Evolutionary conservation across 306 rosid species (phyloP).

Genomic region (Vigna trinervia): DNA sequence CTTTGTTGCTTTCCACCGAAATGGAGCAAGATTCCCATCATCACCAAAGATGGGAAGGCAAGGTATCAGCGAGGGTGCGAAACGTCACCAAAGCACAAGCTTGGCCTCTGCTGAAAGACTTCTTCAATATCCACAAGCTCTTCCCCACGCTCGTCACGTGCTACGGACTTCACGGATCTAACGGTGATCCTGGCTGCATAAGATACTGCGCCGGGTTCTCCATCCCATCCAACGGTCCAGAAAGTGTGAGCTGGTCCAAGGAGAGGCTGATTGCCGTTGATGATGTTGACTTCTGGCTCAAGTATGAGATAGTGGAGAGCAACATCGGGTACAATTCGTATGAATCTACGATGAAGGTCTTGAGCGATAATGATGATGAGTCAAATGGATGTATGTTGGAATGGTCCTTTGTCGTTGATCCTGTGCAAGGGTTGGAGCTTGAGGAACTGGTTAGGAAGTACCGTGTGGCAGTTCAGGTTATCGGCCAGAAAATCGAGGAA

Average conservation of each 20-base stretch:
- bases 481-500: slow-evolving; percentile 56
- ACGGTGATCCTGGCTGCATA: slow-evolving; percentile 65
- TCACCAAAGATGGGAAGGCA: slow-evolving; percentile 56
- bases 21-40: slow-evolving; percentile 21
- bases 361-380: not conserved
- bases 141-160: slow-evolving; percentile 58
- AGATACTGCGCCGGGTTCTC: slow-evolving; percentile 63
- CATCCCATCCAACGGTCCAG: slow-evolving; percentile 47
- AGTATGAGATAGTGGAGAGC: slow-evolving; percentile 62
- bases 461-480: slow-evolving; percentile 43
- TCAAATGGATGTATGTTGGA: slow-evolving; percentile 53
- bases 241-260: slow-evolving; percentile 56
- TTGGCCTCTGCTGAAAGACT: slow-evolving; percentile 64
- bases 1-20: not conserved
- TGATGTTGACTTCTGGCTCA: slow-evolving; percentile 39
- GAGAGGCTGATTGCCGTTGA: slow-evolving; percentile 63
- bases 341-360: slow-evolving; percentile 47
- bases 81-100: slow-evolving; percentile 44
- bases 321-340: slow-evolving; percentile 66
- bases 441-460: slow-evolving; percentile 53
- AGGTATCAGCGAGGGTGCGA: slow-evolving; percentile 42
- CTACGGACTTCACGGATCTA: slow-evolving; percentile 59
- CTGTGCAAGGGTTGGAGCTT: slow-evolving; percentile 47
- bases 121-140: slow-evolving; percentile 69
- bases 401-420: slow-evolving; percentile 61